Evolutionary conservation across 805 yeast species (phyloP).

Genomic region (Ogataea ramenticola): DNA sequence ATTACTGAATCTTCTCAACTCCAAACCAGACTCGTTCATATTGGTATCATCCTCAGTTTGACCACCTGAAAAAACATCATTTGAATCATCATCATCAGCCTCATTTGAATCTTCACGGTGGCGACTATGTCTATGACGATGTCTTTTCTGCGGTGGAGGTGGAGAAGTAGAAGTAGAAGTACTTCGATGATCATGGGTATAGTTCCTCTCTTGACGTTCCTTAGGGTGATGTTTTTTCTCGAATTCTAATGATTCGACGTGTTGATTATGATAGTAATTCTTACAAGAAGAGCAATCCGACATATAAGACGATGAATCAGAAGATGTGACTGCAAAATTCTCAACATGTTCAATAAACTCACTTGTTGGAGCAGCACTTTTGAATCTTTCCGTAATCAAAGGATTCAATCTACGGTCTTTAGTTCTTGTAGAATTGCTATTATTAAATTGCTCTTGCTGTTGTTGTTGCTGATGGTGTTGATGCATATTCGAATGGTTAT

Average conservation of each 20-base stretch:
- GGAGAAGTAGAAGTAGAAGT: neutral
- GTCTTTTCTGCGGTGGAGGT: too few relatives aligned
- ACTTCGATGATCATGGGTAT: neutral
- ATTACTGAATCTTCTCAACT: neutral
- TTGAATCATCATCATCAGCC: conserved; percentile 2
- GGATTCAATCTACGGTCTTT: too few relatives aligned
- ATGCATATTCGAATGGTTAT: neutral
- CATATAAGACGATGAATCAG: neutral
- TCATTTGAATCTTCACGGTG: neutral
- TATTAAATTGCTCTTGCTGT: neutral
- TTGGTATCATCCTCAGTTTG: neutral
- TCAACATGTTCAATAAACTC: neutral
- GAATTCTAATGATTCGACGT: neutral
- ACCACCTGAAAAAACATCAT: neutral
- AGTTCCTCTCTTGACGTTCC: neutral
- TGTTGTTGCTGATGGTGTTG: neutral
- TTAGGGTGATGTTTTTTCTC: neutral
- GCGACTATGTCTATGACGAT: neutral
- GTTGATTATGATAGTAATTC: neutral
- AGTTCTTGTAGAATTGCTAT: too few relatives aligned
- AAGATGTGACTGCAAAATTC: neutral
- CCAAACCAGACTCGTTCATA: neutral
- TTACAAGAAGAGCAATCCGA: conserved; percentile 1
- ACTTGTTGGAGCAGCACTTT: neutral
- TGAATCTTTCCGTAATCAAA: too few relatives aligned